Percentiles rank a stretch among this genome's conserved stretches.
These are phyloP conservation scores for Turritis glabra DNA, from an alignment of 345 rosid genomes.

Conservation along the genomic window DNA sequence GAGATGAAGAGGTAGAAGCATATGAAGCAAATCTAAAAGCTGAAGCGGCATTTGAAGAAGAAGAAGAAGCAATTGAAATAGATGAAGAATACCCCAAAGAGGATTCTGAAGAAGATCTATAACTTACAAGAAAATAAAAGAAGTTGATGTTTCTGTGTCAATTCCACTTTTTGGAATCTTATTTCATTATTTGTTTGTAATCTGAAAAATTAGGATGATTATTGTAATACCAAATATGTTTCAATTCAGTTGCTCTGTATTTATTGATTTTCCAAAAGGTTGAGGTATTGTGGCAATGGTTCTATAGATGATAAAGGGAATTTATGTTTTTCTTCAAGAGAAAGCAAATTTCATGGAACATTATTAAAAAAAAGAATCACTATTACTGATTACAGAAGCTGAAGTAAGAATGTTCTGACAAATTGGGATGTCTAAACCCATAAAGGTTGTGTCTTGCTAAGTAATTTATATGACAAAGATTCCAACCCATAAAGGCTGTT, in stretches of 20 bases:
- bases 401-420: background rate
- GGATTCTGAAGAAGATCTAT: background rate
- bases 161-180: background rate
- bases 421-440: background rate
- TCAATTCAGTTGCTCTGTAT: conserved; percentile 2
- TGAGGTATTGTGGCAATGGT: background rate
- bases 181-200: background rate
- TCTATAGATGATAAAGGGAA: background rate
- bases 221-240: background rate
- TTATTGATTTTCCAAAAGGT: background rate
- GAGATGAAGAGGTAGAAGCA: background rate
- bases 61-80: background rate
- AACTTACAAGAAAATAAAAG: background rate
- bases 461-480: no score
- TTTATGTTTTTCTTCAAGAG: background rate
- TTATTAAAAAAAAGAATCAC: background rate
- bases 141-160: background rate
- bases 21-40: background rate
- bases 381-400: background rate
- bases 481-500: no score
- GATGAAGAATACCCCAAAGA: conserved; percentile 27
- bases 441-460: no score
- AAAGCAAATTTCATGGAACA: background rate
- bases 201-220: background rate
- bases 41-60: background rate